Conservation (phyloP, 1,284 basidiomycete species). For the Cryptococcus sp. region DNA sequence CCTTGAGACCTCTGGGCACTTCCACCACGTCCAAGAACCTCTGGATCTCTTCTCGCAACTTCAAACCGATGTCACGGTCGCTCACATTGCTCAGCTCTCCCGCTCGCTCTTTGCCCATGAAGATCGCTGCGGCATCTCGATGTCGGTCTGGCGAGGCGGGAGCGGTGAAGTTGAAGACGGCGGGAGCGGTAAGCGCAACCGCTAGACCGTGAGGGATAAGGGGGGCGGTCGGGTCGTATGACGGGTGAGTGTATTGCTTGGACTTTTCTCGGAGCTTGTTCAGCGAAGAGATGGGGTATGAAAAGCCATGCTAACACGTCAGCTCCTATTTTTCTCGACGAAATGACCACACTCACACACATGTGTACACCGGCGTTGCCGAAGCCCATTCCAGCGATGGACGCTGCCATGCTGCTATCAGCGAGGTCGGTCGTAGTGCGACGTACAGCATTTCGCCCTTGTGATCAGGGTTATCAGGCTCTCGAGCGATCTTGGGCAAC, state of each 20-base stretch:
- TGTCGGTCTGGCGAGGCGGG: conserved; percentile 86
- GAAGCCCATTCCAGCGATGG: conserved; percentile 88
- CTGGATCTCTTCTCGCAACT: conserved; percentile 84
- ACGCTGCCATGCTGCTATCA: conserved; percentile 31
- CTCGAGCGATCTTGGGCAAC: conserved; percentile 67
- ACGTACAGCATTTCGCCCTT: conserved; percentile 82
- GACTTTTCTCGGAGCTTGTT: conserved; percentile 90
- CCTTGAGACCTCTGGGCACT: conserved; percentile 78
- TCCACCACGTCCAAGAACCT: conserved; percentile 80
- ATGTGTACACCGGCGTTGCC: conserved; percentile 90
- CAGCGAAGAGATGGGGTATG: conserved; percentile 68
- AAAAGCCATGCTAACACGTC: conserved; percentile 31
- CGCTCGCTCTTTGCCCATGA: conserved; percentile 62
- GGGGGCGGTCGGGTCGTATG: conserved; percentile 71
- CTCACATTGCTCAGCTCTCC: conserved; percentile 67
- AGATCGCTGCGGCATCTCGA: conserved; percentile 79
- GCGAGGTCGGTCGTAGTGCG: conserved; percentile 19
- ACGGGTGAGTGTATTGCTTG: conserved; percentile 64
- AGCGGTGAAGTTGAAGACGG: conserved; percentile 88
- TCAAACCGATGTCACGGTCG: conserved; percentile 72
- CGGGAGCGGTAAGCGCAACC: conserved; percentile 82
- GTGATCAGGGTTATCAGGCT: conserved; percentile 63
- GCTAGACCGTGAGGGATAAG: conserved; percentile 89
- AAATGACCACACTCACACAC: conserved; percentile 47
- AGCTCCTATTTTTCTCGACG: too few relatives aligned